A percentile compares a stretch with the other conserved stretches of the same genome.
Conservation (phyloP, 164 flowering plant species). For the Platanus orientalis region DNA sequence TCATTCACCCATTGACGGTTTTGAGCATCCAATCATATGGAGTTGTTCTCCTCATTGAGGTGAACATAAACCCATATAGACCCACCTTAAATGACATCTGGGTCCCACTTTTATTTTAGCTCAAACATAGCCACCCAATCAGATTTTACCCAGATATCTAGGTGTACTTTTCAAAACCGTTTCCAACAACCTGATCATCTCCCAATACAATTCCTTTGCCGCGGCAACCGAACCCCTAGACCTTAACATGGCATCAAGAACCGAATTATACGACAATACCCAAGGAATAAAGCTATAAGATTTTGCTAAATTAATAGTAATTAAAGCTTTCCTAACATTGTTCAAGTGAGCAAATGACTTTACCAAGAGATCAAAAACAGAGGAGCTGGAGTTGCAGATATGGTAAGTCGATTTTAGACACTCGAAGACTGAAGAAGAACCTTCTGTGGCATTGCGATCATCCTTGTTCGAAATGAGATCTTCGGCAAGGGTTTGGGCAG, state of each 20-base stretch:
- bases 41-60: no score
- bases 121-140: no score
- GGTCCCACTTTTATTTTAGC: no score
- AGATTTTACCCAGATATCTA: no score
- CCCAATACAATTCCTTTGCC: conserved; percentile 40
- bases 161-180: no score
- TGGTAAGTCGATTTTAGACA: conserved; percentile 52
- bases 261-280: conserved; percentile 66
- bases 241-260: conserved; percentile 57
- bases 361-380: conserved; percentile 75
- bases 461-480: conserved; percentile 27
- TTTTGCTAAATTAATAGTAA: conserved; percentile 44
- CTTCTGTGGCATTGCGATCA: conserved; percentile 13
- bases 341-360: conserved; percentile 55
- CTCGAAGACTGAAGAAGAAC: conserved; percentile 33
- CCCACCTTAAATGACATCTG: no score
- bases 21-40: no score
- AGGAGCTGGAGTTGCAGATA: conserved; percentile 48
- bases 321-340: conserved; percentile 44
- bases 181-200: conserved; percentile 53
- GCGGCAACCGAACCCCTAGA: conserved; percentile 15
- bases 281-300: conserved; percentile 69
- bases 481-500: conserved; percentile 53
- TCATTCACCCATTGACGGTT: no score
- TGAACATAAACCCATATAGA: no score